Base-by-base conservation (phyloP, 768 basidiomycete genomes). In the Leccinellum albellum region DNA sequence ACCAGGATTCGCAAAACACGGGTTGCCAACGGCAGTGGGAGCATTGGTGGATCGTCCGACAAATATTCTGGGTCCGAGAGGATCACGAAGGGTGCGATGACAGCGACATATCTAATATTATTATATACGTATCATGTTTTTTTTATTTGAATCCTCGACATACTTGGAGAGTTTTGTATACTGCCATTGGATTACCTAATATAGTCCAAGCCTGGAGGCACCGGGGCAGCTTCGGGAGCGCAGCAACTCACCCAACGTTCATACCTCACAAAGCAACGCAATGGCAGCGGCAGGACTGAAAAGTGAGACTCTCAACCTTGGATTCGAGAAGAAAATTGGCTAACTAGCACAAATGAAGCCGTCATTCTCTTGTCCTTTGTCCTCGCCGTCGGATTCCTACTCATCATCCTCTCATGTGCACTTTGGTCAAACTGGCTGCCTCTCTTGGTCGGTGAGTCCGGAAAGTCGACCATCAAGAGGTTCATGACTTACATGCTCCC, bases 361-460 rank as follows among this genome's bases (percentile, higher is more conserved):
- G 94, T 98, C 61, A 94, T 98, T 65, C 80, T 98, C 53, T 86
- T 99, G 47, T 95, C 97, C 2, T 98, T 99, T 75, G 92, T 98
- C 53, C 87, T 99, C 50, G 97, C 97, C 6, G 82, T 96, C 15
- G 97, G 97, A n/a, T 99, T 99, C 78, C 77, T 99, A 56, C 84
- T 98, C 68, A 91, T 98, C 68, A 99, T 99, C 72, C 86, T 99
- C 23, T 93, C 93, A 1, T 98, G 97, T 70, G 97, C 97, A 7
- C 77, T 98, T 29, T 98, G 89, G 88, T 76, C 85, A 14, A 99
- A 99, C 72, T 99, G 97, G 97, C 79, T 98, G 21, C 97, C 97
- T 32, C 79, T 99, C 51, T 81, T 98, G 61, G 96, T 98, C 61
- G 97, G 97, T 97, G 64, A 61, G 90, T 78, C 20, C 7, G 15